Evolutionary conservation across 2,329 filamentous ascomycete genomes (phyloP).

Genomic region (Podosphaera aphanis): DNA sequence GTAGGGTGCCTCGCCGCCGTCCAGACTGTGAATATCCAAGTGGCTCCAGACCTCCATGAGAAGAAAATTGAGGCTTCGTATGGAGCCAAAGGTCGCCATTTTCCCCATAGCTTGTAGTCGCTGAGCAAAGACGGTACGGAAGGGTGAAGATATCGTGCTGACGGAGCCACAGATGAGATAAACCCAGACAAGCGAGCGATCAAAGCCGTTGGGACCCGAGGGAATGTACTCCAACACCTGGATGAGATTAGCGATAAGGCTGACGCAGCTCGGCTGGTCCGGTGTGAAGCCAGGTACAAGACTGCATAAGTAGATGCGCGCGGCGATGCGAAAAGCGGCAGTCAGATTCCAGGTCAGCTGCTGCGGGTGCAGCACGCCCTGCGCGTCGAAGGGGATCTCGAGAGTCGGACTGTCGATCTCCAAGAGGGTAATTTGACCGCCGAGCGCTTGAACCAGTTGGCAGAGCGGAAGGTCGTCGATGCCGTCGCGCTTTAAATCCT

Average conservation of each 20-base stretch:
- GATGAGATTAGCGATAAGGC: conserved; percentile 56
- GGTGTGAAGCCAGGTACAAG: conserved; percentile 74
- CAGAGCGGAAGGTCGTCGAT: conserved; percentile 74
- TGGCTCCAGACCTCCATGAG: conserved; percentile 61
- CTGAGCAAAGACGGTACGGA: conserved; percentile 57
- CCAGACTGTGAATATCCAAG: conserved; percentile 32
- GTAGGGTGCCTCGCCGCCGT: conserved; percentile 28
- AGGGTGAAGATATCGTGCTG: conserved; percentile 45
- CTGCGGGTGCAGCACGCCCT: conserved; percentile 55
- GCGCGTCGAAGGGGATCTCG: conserved; percentile 38
- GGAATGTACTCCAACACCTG: conserved; percentile 63
- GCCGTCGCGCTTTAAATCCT: conserved; percentile 57
- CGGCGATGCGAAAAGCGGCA: conserved; percentile 70
- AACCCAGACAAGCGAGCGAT: conserved; percentile 82
- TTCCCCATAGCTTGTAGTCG: conserved; percentile 55
- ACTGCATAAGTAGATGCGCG: conserved; percentile 90
- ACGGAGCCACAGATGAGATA: conserved; percentile 69
- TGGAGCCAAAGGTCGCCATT: conserved; percentile 56
- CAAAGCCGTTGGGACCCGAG: conserved; percentile 57
- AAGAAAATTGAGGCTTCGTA: conserved; percentile 59
- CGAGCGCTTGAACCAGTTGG: conserved; percentile 71
- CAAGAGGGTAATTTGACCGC: conserved; percentile 62
- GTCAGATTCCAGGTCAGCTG: conserved; percentile 78
- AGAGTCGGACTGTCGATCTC: conserved; percentile 37
- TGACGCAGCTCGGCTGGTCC: conserved; percentile 46